Conservation (phyloP, 2,329 filamentous ascomycete genomes). For the Hypomyces perniciosus region DNA sequence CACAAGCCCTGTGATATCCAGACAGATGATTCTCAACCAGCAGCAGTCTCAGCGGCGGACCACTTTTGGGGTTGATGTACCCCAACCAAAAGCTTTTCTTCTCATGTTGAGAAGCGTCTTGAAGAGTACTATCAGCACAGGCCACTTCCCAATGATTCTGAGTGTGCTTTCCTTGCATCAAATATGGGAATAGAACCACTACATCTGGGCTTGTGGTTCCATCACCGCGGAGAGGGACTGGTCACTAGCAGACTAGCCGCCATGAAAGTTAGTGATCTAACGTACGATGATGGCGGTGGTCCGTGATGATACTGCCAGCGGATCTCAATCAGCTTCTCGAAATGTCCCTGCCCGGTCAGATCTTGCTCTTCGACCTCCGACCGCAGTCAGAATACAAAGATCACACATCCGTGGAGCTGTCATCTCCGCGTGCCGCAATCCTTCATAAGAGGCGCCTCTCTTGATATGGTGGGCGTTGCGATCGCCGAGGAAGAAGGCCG, state of each 20-base stretch:
- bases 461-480: slow-evolving; percentile 44
- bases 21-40: slow-evolving; percentile 40
- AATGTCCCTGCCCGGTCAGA: slow-evolving; percentile 40
- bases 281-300: slow-evolving; percentile 25
- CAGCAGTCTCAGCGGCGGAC: slow-evolving; percentile 36
- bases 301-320: slow-evolving; percentile 45
- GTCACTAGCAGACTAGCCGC: slow-evolving; percentile 40
- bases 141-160: slow-evolving; percentile 41
- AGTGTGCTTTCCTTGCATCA: slow-evolving; percentile 49
- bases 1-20: slow-evolving; percentile 26
- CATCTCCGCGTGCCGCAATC: slow-evolving; percentile 43
- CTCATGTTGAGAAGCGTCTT: slow-evolving; percentile 44
- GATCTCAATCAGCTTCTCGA: slow-evolving; percentile 46
- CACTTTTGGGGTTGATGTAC: slow-evolving; percentile 32
- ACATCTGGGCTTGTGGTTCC: slow-evolving; percentile 51
- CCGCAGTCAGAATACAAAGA: slow-evolving; percentile 39
- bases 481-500: slow-evolving; percentile 45
- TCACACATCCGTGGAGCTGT: slow-evolving; percentile 48
- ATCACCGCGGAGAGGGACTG: slow-evolving; percentile 44
- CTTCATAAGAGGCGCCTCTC: slow-evolving; percentile 41
- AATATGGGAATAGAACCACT: slow-evolving; percentile 46
- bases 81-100: slow-evolving; percentile 40
- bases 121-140: slow-evolving; percentile 48
- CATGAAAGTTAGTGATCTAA: slow-evolving; percentile 35
- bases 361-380: slow-evolving; percentile 46